Percentiles rank a stretch among this genome's conserved stretches.
phyloP scores from a whole-genome alignment of 805 yeast genomes.

The Barnettozyma siamensis region DNA sequence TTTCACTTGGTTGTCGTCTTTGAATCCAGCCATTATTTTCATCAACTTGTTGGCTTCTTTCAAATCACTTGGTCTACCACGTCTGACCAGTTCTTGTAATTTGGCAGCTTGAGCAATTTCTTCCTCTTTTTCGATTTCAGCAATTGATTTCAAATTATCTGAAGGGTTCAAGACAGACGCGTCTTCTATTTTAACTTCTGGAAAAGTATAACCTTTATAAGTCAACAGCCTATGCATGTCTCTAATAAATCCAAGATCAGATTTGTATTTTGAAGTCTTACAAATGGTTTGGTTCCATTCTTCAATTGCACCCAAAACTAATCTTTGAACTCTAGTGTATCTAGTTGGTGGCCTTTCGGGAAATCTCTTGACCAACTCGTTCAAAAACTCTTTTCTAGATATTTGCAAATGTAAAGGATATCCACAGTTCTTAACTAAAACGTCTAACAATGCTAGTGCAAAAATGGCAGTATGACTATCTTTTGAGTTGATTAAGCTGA shows the following conservation, averaged over 20 bases:
- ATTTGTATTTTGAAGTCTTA: slow-evolving; percentile 81
- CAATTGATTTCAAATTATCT: slow-evolving; percentile 79
- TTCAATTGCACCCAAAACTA: slow-evolving; percentile 84
- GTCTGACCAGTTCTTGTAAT: slow-evolving; percentile 87
- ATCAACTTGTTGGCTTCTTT: slow-evolving; percentile 94
- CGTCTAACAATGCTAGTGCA: slow-evolving; percentile 79
- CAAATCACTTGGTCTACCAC: slow-evolving; percentile 93
- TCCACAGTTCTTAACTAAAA: slow-evolving; percentile 94
- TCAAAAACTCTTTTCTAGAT: slow-evolving; percentile 88
- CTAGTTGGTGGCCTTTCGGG: slow-evolving; percentile 92
- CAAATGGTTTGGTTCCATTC: slow-evolving; percentile 98
- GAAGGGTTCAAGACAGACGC: slow-evolving; percentile 89
- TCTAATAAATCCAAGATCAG: slow-evolving; percentile 84
- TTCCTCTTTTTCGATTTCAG: slow-evolving; percentile 90
- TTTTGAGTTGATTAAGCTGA: slow-evolving; percentile 71
- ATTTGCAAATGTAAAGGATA: slow-evolving; percentile 95
- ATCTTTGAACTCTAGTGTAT: slow-evolving; percentile 75
- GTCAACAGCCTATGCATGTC: slow-evolving; percentile 92
- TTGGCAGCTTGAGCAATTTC: slow-evolving; percentile 90
- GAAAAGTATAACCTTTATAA: slow-evolving; percentile 90
- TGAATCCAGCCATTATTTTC: slow-evolving; percentile 98
- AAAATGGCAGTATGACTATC: slow-evolving; percentile 80
- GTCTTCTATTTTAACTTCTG: slow-evolving; percentile 85
- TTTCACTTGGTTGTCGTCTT: slow-evolving; percentile 61
- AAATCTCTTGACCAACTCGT: slow-evolving; percentile 86